phyloP scores from a whole-genome alignment of 2,329 filamentous ascomycete genomes.

The Aspergillus sp. region DNA sequence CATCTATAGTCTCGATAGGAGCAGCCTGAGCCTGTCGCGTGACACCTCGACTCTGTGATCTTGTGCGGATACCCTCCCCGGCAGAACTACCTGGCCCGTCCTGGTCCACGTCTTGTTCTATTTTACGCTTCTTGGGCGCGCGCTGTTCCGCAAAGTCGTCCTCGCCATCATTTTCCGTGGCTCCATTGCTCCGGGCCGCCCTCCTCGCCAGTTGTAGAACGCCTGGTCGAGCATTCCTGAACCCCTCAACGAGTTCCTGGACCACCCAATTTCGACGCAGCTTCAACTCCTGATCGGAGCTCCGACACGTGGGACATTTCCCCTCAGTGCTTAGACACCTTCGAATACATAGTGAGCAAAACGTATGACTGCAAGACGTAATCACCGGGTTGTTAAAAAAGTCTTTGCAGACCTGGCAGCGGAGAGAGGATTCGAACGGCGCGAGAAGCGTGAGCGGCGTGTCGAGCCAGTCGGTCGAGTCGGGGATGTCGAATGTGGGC shows the following conservation, averaged over 20 bases:
- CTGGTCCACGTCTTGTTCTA: slow-evolving; percentile 28
- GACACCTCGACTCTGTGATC: slow-evolving; percentile 31
- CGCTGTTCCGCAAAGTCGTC: slow-evolving; percentile 32
- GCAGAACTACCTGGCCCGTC: slow-evolving; percentile 31
- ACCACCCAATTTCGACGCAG: slow-evolving; percentile 81
- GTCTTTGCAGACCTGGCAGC: slow-evolving; percentile 97
- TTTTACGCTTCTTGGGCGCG: slow-evolving; percentile 36
- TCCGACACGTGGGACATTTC: slow-evolving; percentile 82
- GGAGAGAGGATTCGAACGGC: slow-evolving; percentile 74
- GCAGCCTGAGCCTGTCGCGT: slow-evolving; percentile 13
- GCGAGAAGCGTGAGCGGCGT: slow-evolving; percentile 46
- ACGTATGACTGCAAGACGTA: slow-evolving; percentile 91
- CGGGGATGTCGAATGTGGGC: slow-evolving; percentile 38
- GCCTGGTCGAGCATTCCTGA: slow-evolving; percentile 62
- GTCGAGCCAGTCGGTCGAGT: slow-evolving; percentile 50
- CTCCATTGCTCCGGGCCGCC: slow-evolving; percentile 49
- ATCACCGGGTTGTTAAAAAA: slow-evolving; percentile 94
- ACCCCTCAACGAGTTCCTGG: slow-evolving; percentile 80
- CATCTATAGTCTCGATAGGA: slow-evolving; percentile 35
- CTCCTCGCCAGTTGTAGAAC: slow-evolving; percentile 64
- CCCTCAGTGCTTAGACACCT: slow-evolving; percentile 78
- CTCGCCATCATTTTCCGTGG: slow-evolving; percentile 46
- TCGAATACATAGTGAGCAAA: slow-evolving; percentile 94
- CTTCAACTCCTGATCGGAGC: slow-evolving; percentile 77
- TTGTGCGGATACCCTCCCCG: slow-evolving; percentile 33